These are phyloP conservation scores for Mortierella sp. DNA, from an alignment of 371 early-diverging fungal species.

Conservation along the genomic window DNA sequence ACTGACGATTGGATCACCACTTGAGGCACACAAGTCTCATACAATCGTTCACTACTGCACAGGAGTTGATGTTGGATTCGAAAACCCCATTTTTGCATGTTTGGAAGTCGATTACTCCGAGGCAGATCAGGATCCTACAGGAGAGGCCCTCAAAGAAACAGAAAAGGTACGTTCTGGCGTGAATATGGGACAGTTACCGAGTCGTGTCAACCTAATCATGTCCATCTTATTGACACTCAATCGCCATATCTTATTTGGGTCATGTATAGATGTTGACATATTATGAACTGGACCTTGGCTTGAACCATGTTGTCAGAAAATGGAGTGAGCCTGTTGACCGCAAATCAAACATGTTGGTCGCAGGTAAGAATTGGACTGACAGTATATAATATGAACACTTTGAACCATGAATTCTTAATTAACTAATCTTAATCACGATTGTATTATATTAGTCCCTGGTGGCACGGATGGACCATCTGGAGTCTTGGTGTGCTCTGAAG, in stretches of 20 bases:
- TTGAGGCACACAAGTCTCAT: slow-evolving; percentile 92
- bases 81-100: slow-evolving; percentile 97
- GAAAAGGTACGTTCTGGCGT: slow-evolving; percentile 69
- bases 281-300: slow-evolving; percentile 97
- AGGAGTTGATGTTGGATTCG: slow-evolving; percentile 97
- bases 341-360: slow-evolving; percentile 85
- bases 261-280: slow-evolving; percentile 77
- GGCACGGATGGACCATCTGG: slow-evolving; percentile 97
- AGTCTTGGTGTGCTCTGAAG: slow-evolving; percentile 94
- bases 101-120: slow-evolving; percentile 92
- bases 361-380: slow-evolving; percentile 59
- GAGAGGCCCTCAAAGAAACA: slow-evolving; percentile 78
- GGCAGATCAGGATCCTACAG: slow-evolving; percentile 84
- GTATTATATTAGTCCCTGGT: slow-evolving; percentile 77
- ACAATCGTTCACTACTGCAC: slow-evolving; percentile 82
- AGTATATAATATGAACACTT: not conserved
- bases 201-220: not conserved
- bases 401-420: not conserved
- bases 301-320: slow-evolving; percentile 97
- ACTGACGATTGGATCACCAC: slow-evolving; percentile 94
- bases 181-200: not conserved
- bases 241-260: not conserved
- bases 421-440: not conserved
- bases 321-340: slow-evolving; percentile 90
- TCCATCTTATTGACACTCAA: not conserved